phyloP scores from a whole-genome alignment of 78 protist genomes.

The Mantamonas sphyraenae region DNA sequence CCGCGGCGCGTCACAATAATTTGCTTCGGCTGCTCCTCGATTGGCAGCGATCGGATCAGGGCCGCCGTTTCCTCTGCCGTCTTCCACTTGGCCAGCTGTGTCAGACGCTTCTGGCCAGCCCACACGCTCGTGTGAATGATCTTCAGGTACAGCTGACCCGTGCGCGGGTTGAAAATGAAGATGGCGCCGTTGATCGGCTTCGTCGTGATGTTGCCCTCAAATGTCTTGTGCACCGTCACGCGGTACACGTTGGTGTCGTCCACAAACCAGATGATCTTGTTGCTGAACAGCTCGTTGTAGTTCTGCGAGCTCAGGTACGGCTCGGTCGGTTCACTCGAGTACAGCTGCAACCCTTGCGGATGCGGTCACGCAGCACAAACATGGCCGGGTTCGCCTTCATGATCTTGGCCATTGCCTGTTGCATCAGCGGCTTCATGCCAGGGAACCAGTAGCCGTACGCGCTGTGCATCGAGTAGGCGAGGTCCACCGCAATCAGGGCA shows the following conservation, averaged over 20 bases:
- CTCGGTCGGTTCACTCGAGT: constrained; percentile 83
- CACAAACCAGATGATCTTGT: constrained; percentile 97
- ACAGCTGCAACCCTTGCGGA: constrained; percentile 97
- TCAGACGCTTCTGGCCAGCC: constrained; percentile 99
- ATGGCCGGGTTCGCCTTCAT: constrained; percentile 92
- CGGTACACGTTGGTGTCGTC: constrained; percentile 99
- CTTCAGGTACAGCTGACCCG: constrained; percentile 98
- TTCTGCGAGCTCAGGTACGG: constrained; percentile 81
- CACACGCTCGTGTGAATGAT: constrained; percentile 97
- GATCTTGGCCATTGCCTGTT: constrained; percentile 93
- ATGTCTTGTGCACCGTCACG: constrained; percentile 96
- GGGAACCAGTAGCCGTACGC: constrained; percentile 99
- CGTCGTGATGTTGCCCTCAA: constrained; percentile 85
- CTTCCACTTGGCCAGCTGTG: constrained; percentile 97
- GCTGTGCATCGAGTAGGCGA: constrained; percentile 91
- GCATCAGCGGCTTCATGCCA: constrained; percentile 85
- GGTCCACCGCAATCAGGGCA: constrained; percentile 91
- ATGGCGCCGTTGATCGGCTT: constrained; percentile 32
- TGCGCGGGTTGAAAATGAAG: constrained; percentile 98
- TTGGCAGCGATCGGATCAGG: constrained; percentile 95
- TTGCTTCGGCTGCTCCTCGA: constrained; percentile 99
- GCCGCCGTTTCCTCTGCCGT: constrained; percentile 98
- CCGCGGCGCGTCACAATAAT: constrained; percentile 97
- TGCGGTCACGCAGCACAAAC: constrained; percentile 96
- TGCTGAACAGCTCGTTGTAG: constrained; percentile 94